phyloP scores from a whole-genome alignment of 202 grass and related monocot genomes.

The Sporobolus alterniflorus region DNA sequence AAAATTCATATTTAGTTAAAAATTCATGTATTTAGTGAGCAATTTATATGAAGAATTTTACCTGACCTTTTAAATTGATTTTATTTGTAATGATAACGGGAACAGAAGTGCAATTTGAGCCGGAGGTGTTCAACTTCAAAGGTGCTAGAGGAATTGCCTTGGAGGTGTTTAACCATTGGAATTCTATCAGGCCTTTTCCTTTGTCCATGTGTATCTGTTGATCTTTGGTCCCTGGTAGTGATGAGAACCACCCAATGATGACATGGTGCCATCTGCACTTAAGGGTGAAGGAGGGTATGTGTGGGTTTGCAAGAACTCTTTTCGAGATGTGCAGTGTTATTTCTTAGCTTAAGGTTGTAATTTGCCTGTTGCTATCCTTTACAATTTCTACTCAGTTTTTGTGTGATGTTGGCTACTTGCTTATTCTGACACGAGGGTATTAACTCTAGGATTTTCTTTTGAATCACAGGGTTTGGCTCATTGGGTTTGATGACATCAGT shows the following conservation, averaged over 20 bases:
- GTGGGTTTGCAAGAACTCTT: constrained; percentile 99
- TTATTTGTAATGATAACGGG: constrained; percentile 50
- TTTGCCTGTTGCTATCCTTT: background rate
- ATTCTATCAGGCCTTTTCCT: background rate
- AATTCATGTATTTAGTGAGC: background rate
- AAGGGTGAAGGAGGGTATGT: constrained; percentile 97
- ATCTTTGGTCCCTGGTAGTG: constrained; percentile 50
- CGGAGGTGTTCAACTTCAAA: constrained; percentile 83
- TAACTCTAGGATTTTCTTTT: background rate
- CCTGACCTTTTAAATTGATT: background rate
- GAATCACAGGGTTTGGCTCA: constrained; percentile 24
- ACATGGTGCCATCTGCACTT: constrained; percentile 92
- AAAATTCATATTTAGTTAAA: constrained; percentile 1
- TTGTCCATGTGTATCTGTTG: background rate
- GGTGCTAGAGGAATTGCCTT: constrained; percentile 75
- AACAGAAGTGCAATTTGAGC: constrained; percentile 71
- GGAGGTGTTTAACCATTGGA: constrained; percentile 56
- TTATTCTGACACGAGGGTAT: background rate
- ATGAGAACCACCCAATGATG: constrained; percentile 85
- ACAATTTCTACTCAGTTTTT: background rate
- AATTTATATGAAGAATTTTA: background rate
- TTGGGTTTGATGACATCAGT: constrained; percentile 40
- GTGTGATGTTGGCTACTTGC: background rate
- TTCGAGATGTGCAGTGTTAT: constrained; percentile 95
- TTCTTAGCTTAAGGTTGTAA: constrained; percentile 89